Evolutionary conservation across 441 rosid species (phyloP).

Genomic region (Populus tomentosa): DNA sequence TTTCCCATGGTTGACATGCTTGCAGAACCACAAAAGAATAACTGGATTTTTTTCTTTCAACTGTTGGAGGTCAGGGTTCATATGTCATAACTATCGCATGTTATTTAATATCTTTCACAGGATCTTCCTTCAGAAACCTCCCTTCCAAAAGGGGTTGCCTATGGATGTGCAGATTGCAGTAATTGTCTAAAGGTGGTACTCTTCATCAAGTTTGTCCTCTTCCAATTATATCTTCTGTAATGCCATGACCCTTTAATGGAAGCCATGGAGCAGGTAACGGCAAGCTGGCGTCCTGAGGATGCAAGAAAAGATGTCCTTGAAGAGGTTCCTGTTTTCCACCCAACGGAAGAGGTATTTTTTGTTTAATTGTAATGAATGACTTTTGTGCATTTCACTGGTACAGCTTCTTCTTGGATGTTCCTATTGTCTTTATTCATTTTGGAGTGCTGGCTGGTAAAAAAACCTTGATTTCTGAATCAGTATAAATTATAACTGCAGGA

Average conservation of each 20-base stretch:
- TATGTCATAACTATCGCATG: background rate
- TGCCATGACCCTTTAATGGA: conserved; percentile 7
- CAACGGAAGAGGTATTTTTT: conserved; percentile 50
- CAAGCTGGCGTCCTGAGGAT: conserved; percentile 30
- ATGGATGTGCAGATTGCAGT: conserved; percentile 26
- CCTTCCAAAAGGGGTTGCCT: conserved; percentile 28
- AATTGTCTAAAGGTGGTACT: conserved; percentile 27
- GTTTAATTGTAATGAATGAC: conserved; percentile 9
- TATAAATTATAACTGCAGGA: conserved; percentile 46
- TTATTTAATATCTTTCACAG: conserved; percentile 13
- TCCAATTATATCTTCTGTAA: background rate
- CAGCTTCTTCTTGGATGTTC: conserved; percentile 6
- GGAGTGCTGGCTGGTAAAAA: conserved; percentile 8
- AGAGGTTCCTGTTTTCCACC: conserved; percentile 56
- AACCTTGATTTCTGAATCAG: conserved; percentile 23
- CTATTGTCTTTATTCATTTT: conserved; percentile 9
- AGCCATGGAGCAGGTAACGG: conserved; percentile 31
- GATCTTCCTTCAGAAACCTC: conserved; percentile 19
- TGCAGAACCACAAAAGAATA: background rate
- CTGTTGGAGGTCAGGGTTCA: background rate
- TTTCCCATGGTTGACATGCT: background rate
- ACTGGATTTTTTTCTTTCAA: background rate
- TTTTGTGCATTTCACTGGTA: conserved; percentile 13
- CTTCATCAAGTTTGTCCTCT: background rate
- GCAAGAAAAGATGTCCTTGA: conserved; percentile 31